Evolutionary conservation across 352 stramenopile species (phyloP), one percentile per base, ranked within the genome.

Genomic region (Globisporangium heterothallicum): DNA sequence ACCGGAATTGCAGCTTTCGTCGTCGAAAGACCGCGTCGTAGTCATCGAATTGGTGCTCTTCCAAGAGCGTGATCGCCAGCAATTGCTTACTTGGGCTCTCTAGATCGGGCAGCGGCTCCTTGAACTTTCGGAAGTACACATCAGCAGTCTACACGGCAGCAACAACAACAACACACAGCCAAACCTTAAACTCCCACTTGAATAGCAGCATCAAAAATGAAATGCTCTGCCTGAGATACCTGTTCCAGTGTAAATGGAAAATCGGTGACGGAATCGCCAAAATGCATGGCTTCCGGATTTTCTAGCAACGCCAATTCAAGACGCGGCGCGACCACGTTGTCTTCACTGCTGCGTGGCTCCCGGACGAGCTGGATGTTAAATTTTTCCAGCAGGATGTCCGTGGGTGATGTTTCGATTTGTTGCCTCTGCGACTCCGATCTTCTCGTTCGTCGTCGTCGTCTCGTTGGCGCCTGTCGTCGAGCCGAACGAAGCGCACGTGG

Each of bases 51-150:
- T 64, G 41, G 4, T 70, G 55, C 49, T 88, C 74, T 27, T 86
- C 70, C 4, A 82, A 25, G 30, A 74, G 29, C 3, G 67, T 57
- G 32, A 85, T 71, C 6, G 56, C 68, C 22, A 74, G 42, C 2
- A 86, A 51, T 34, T 84, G 58, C n/a, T 68, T 63, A 55, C 65
- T 76, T 18, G 53, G 53, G n/a, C 53, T 59, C 26, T 64, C 67
- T n/a, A 68, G 68, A 35, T 88, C 82, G 9, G 82, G 82, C 2
- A 90, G 54, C 0, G 82, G 82, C 43, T 88, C 69, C 40, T 88
- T 89, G 63, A 89, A 92, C 40, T 86, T 88, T 38, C 82, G 77
- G 45, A 88, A 92, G 49, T 86, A 87, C 41, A 89, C 61, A 25
- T 89, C 60, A 9, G 68, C 65, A 29, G 74, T 80, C 75, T 88